Evolutionary conservation across 2,329 filamentous ascomycete species (phyloP).

Genomic region (Fusarium tjaetaba): DNA sequence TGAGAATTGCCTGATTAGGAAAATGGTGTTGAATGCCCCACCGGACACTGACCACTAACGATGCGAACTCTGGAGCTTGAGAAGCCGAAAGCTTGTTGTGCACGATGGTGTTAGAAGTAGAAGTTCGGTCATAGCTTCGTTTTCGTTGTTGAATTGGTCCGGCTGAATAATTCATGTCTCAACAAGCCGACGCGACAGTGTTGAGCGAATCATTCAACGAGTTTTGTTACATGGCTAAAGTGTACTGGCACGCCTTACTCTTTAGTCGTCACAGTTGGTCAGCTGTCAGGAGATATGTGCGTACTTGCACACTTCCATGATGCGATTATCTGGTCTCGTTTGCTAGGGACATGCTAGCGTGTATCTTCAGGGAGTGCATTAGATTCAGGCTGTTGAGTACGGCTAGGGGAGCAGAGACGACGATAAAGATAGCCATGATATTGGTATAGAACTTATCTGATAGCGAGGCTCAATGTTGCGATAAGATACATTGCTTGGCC

Average conservation of each 20-base stretch:
- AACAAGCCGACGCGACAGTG: too few relatives aligned
- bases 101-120: background rate
- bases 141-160: background rate
- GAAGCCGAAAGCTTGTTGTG: accelerated
- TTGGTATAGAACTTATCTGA: accelerated
- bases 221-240: too few relatives aligned
- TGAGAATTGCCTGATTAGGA: constrained; percentile 14
- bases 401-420: too few relatives aligned
- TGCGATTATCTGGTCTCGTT: constrained; percentile 29
- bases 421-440: too few relatives aligned
- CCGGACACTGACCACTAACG: background rate
- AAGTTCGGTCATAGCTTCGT: accelerated
- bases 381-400: too few relatives aligned
- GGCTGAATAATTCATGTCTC: background rate
- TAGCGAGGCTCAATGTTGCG: accelerated
- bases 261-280: too few relatives aligned
- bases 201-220: too few relatives aligned
- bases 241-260: too few relatives aligned
- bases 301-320: too few relatives aligned
- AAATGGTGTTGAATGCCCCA: constrained; percentile 1
- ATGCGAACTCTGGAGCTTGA: accelerated
- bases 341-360: constrained; percentile 40
- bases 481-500: accelerated
- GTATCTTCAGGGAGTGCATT: too few relatives aligned
- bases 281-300: too few relatives aligned